Conservation (phyloP, 2,329 filamentous ascomycete species). For the Tolypocladium amazonense region DNA sequence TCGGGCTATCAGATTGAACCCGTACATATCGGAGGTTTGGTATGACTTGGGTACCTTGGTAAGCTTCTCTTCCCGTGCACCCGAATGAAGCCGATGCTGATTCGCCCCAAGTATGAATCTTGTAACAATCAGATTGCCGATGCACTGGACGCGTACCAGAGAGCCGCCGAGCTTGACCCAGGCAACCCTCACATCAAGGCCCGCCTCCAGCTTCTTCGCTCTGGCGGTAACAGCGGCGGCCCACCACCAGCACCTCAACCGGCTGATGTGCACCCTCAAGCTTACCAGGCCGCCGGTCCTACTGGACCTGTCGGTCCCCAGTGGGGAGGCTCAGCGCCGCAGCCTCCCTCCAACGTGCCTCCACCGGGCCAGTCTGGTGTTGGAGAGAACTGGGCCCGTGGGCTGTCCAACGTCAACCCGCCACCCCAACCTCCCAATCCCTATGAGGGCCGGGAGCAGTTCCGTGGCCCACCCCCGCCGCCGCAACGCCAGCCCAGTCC, state of each 20-base stretch:
- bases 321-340: conserved; percentile 71
- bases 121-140: conserved; percentile 98
- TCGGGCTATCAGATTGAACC: conserved; percentile 89
- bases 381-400: conserved; percentile 46
- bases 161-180: conserved; percentile 89
- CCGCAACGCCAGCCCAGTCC: conserved; percentile 67
- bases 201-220: conserved; percentile 78
- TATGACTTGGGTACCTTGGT: conserved; percentile 94
- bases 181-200: conserved; percentile 94
- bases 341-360: conserved; percentile 39
- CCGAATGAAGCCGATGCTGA: conserved; percentile 14
- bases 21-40: conserved; percentile 98
- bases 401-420: conserved; percentile 70
- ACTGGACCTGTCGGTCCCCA: conserved; percentile 76
- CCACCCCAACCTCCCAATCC: conserved; percentile 69
- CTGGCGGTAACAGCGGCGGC: conserved; percentile 62
- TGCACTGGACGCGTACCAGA: conserved; percentile 88
- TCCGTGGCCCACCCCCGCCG: conserved; percentile 56
- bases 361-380: conserved; percentile 51
- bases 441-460: conserved; percentile 64
- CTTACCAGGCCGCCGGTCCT: conserved; percentile 76
- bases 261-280: conserved; percentile 90
- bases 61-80: conserved; percentile 29
- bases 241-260: conserved; percentile 75
- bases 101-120: conserved; percentile 67